These are phyloP conservation scores for Phyllosticta capitalensis DNA, from an alignment of 2,329 filamentous ascomycete species.

Conservation along the genomic window DNA sequence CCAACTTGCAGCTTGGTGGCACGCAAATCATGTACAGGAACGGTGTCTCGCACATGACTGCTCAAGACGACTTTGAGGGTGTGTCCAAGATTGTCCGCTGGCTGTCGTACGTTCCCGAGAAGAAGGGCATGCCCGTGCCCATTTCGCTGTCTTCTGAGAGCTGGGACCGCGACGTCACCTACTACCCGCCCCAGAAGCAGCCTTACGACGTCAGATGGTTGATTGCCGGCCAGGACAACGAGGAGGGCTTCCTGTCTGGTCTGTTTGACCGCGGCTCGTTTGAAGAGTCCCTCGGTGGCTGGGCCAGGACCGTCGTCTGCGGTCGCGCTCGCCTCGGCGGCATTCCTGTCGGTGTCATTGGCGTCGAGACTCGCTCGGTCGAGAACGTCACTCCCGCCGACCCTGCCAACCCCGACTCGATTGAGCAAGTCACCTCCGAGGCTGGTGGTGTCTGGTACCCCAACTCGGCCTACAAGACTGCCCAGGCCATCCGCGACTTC, in stretches of 20 bases:
- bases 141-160: constrained; percentile 74
- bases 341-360: constrained; percentile 97
- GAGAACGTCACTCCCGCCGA: constrained; percentile 97
- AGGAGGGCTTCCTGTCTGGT: constrained; percentile 77
- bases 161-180: constrained; percentile 90
- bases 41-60: constrained; percentile 98
- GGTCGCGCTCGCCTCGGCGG: constrained; percentile 93
- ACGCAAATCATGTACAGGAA: constrained; percentile 99
- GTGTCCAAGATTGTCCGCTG: constrained; percentile 96
- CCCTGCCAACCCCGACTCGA: constrained; percentile 95
- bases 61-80: constrained; percentile 94
- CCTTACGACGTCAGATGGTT: constrained; percentile 90
- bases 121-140: constrained; percentile 87
- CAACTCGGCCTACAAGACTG: constrained; percentile 99
- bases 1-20: constrained; percentile 96
- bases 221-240: constrained; percentile 78
- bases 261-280: constrained; percentile 97
- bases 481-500: constrained; percentile 97
- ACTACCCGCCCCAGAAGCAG: constrained; percentile 70
- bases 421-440: constrained; percentile 88
- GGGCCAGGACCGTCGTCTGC: constrained; percentile 93
- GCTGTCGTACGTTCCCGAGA: constrained; percentile 95
- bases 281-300: constrained; percentile 90
- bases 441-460: constrained; percentile 99
- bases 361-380: constrained; percentile 86